Evolutionary conservation across 2,329 filamentous ascomycete genomes (phyloP), one percentile per base, ranked within the genome.

Genomic region (Fusarium aywerte): DNA sequence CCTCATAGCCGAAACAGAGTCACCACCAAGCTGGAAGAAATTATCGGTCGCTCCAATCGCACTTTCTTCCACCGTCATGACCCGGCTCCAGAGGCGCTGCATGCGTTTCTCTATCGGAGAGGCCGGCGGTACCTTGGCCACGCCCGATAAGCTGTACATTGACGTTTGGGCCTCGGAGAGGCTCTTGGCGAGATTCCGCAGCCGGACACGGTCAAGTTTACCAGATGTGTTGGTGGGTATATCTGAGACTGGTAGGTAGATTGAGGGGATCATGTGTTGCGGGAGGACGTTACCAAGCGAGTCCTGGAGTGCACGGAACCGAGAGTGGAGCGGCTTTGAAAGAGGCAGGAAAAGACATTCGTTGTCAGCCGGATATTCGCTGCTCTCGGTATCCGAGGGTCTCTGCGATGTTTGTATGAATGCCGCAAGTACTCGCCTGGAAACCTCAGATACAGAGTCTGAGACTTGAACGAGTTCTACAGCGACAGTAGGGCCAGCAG

Each of bases 391-490:
- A 38, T 49, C 23, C 47, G 33, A 38, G 33, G 33, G 23, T 49
- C 33, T 49, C 47, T 31, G 33, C 33, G 44, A 48, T 48, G 16
- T 48, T 48, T 48, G 31, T 25, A 48, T 48, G 44, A 48, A 48
- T 48, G 31, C 44, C 44, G 44, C 32, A 48, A 48, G 44, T 48
- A 36, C 44, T 48, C 44, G 44, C 44, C 44, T 48, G 21, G 44
- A 36, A 36, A 48, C 33, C 33, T 49, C n/a, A 39, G 33, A 38
- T 49, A 31, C 47, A 49, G 47, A 49, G 47, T 49, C 47, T 49
- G 47, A 39, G 47, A 49, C 33, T 49, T 49, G 47, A 49, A 49
- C 47, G 33, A 49, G 47, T 20, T 49, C 47, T 39, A 49, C 47
- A 49, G 47, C 47, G 33, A 31, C 47, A 49, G 47, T 49, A 38